Percentiles rank a stretch among this genome's conserved stretches.
These are phyloP conservation scores for Agaricus blazei DNA, from an alignment of 768 basidiomycete species.

Conservation along the genomic window DNA sequence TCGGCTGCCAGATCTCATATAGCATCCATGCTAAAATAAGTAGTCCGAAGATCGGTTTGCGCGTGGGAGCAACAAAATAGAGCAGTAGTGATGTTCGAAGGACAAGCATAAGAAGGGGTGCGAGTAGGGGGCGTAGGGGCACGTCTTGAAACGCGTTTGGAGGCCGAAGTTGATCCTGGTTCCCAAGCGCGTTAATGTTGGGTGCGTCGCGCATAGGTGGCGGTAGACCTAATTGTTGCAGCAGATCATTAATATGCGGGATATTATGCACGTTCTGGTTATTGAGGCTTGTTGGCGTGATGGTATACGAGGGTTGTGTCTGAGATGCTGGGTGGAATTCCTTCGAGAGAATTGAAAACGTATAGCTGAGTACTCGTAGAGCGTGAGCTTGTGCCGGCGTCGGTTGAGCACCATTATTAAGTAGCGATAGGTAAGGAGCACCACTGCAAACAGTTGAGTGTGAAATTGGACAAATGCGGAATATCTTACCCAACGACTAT, in stretches of 20 bases:
- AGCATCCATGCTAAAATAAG: slow-evolving; percentile 65
- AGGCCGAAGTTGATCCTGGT: slow-evolving; percentile 23
- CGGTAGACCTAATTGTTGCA: slow-evolving; percentile 63
- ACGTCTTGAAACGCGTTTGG: slow-evolving; percentile 47
- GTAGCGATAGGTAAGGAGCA: slow-evolving; percentile 49
- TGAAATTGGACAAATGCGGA: background rate
- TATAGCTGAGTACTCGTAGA: slow-evolving; percentile 55
- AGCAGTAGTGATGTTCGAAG: slow-evolving; percentile 64
- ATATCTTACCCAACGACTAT: slow-evolving; percentile 34
- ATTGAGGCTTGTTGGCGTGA: slow-evolving; percentile 17
- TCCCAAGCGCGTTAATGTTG: slow-evolving; percentile 24
- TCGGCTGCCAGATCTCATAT: slow-evolving; percentile 72
- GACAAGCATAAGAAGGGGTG: slow-evolving; percentile 62
- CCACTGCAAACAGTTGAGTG: slow-evolving; percentile 30
- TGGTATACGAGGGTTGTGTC: slow-evolving; percentile 11
- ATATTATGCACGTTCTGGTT: slow-evolving; percentile 32
- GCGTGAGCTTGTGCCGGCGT: slow-evolving; percentile 61
- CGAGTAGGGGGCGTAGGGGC: slow-evolving; percentile 60
- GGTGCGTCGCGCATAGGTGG: slow-evolving; percentile 39
- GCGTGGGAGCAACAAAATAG: slow-evolving; percentile 73
- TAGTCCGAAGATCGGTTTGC: slow-evolving; percentile 65
- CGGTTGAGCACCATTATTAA: slow-evolving; percentile 38
- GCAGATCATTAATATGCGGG: slow-evolving; percentile 52
- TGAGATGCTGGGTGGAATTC: slow-evolving; percentile 14
- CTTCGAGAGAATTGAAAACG: slow-evolving; percentile 44